Percentiles rank a stretch among this genome's conserved stretches.
phyloP scores from a whole-genome alignment of 306 rosid species.

The Cicer bijugum region DNA sequence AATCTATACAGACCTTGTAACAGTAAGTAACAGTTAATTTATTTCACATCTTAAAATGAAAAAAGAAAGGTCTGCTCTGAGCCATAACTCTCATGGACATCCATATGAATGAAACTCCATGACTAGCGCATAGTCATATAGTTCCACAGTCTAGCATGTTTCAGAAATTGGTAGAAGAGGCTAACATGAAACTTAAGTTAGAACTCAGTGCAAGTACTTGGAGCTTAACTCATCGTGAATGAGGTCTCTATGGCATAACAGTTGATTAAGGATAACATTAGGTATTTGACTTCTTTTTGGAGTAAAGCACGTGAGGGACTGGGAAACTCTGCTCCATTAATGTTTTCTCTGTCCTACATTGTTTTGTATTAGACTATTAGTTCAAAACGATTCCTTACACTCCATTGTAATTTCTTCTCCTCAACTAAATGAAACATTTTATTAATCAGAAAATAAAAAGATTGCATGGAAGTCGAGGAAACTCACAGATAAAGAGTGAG shows the following conservation, averaged over 20 bases:
- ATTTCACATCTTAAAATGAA: neutral
- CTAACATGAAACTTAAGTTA: conserved; percentile 16
- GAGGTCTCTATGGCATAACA: conserved; percentile 3
- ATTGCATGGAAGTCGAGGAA: conserved; percentile 14
- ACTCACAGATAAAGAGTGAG: neutral
- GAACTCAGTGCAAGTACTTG: conserved; percentile 2
- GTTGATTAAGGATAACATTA: neutral
- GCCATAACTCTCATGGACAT: neutral
- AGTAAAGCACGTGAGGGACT: neutral
- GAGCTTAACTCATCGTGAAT: conserved; percentile 31
- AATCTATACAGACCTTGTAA: conserved; percentile 7
- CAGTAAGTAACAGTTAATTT: neutral
- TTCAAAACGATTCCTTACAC: neutral
- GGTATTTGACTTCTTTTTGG: conserved; percentile 10
- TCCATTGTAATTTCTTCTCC: conserved; percentile 21
- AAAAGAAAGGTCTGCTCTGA: neutral
- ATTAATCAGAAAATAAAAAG: neutral
- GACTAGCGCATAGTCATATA: neutral
- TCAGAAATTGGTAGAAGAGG: conserved; percentile 24
- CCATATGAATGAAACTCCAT: conserved; percentile 25
- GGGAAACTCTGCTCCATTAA: conserved; percentile 10
- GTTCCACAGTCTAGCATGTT: conserved; percentile 17
- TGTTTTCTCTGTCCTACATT: conserved; percentile 6
- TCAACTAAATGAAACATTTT: conserved; percentile 1
- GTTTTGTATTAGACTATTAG: conserved; percentile 5